These are phyloP conservation scores for Citropsis articulata DNA, from an alignment of 345 rosid species.

Conservation along the genomic window DNA sequence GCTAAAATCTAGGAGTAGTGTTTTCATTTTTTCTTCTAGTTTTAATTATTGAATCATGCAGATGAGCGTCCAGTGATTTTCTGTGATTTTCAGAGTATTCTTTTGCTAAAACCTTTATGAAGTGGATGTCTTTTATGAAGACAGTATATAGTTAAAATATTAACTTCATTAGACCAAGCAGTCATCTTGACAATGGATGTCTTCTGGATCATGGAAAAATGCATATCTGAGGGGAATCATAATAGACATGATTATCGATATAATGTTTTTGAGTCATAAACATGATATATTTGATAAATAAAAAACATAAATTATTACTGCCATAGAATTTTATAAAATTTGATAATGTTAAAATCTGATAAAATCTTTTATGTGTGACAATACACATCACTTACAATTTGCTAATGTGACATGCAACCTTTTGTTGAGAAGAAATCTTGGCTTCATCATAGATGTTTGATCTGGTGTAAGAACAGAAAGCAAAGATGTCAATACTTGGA, in stretches of 20 bases:
- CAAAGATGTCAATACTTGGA: too few relatives aligned
- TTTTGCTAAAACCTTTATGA: neutral
- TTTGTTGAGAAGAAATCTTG: neutral
- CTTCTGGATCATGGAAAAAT: neutral
- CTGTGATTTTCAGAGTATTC: neutral
- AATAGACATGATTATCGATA: neutral
- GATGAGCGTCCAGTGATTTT: neutral
- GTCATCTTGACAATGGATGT: neutral
- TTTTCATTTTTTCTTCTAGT: neutral
- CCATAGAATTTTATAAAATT: neutral
- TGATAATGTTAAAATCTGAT: neutral
- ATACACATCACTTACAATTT: neutral
- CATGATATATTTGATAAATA: neutral
- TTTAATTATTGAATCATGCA: neutral
- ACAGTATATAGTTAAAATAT: neutral
- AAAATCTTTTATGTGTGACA: neutral
- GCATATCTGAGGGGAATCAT: neutral
- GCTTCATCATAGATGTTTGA: neutral
- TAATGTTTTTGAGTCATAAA: neutral
- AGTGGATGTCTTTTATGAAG: neutral
- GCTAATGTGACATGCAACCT: neutral
- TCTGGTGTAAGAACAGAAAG: too few relatives aligned
- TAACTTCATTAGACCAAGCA: neutral
- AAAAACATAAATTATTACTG: neutral
- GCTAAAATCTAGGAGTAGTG: neutral